A percentile compares a stretch with the other conserved stretches of the same genome.
Evolutionary conservation across 2,329 filamentous ascomycete genomes (phyloP).

Genomic region (Ceratocystis huliohia): DNA sequence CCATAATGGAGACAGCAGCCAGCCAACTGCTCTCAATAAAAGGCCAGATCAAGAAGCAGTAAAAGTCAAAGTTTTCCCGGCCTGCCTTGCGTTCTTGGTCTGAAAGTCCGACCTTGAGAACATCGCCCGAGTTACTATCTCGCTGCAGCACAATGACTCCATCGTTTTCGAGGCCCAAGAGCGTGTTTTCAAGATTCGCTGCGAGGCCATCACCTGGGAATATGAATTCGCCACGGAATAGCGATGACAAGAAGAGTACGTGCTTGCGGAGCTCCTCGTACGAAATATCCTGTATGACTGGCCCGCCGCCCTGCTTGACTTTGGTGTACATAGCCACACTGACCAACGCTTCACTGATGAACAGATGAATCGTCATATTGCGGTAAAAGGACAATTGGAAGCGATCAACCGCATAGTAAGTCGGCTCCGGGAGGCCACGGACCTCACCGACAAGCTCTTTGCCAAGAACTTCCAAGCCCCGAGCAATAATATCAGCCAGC

Average conservation of each 20-base stretch:
- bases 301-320: conserved; percentile 83
- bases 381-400: conserved; percentile 98
- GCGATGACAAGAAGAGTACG: conserved; percentile 77
- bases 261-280: conserved; percentile 64
- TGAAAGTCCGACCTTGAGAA: conserved; percentile 60
- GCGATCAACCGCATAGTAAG: conserved; percentile 85
- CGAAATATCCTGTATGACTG: conserved; percentile 62
- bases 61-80: conserved; percentile 94
- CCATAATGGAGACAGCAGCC: conserved; percentile 75
- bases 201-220: conserved; percentile 78
- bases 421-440: conserved; percentile 71
- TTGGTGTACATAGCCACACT: conserved; percentile 81
- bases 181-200: conserved; percentile 66
- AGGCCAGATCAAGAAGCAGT: conserved; percentile 97
- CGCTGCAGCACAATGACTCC: conserved; percentile 52
- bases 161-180: conserved; percentile 65
- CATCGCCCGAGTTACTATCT: conserved; percentile 30
- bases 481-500: conserved; percentile 70
- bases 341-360: conserved; percentile 84
- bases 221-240: conserved; percentile 95
- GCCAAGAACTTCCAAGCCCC: conserved; percentile 82
- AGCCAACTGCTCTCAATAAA: conserved; percentile 95
- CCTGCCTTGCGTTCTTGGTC: conserved; percentile 63
- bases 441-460: conserved; percentile 75
- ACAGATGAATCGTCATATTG: conserved; percentile 98